Conservation (phyloP, 495 filamentous ascomycete species). For the Polyplosphaeria fusca region DNA sequence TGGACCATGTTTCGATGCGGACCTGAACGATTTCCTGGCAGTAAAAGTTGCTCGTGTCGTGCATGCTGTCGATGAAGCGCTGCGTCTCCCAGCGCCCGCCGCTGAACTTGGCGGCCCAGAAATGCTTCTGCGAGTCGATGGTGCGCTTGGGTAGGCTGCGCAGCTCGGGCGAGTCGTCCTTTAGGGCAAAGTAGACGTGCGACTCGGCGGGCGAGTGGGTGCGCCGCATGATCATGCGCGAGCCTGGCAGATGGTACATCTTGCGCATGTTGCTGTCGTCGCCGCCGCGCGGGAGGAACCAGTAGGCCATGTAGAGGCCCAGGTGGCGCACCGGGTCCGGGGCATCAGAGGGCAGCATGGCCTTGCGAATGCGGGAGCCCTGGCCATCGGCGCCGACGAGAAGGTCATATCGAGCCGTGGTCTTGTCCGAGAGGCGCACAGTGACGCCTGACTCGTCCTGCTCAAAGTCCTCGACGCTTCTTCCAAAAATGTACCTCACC, state of each 20-base stretch:
- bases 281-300: constrained; percentile 27
- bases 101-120: constrained; percentile 44
- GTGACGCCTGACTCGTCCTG: constrained; percentile 20
- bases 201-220: constrained; percentile 39
- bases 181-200: constrained; percentile 45
- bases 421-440: constrained; percentile 24
- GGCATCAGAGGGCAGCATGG: not conserved
- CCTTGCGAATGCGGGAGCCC: constrained; percentile 19
- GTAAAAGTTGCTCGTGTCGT: constrained; percentile 50
- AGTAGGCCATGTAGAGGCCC: constrained; percentile 29
- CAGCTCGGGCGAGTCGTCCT: constrained; percentile 33
- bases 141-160: constrained; percentile 32
- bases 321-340: constrained; percentile 5
- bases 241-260: constrained; percentile 37
- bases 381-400: constrained; percentile 35
- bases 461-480: constrained; percentile 17
- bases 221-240: constrained; percentile 43
- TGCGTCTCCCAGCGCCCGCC: constrained; percentile 49
- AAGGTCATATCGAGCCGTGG: constrained; percentile 25
- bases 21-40: constrained; percentile 28
- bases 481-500: constrained; percentile 42
- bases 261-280: constrained; percentile 43
- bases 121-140: constrained; percentile 19
- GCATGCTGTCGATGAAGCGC: constrained; percentile 43
- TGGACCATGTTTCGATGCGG: constrained; percentile 17